Evolutionary conservation across 352 stramenopile species (phyloP), one percentile per base, ranked within the genome.

Genomic region (Stephanocyclus meneghinianus): DNA sequence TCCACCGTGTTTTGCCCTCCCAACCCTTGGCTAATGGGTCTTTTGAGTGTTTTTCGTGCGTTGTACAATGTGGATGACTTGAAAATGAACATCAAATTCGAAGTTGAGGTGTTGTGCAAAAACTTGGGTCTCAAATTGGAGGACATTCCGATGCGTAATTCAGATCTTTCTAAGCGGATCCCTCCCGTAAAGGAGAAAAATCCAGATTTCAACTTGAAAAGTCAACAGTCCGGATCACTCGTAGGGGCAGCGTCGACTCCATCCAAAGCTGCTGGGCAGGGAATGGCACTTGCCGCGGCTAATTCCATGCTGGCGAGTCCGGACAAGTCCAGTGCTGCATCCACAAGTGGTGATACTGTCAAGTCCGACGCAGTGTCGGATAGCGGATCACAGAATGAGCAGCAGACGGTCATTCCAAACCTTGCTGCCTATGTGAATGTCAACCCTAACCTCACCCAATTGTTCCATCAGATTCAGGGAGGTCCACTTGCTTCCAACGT

Each of bases 1-100:
- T 98, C 96, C 29, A 94, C 95, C 76, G 97, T 99, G 47, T 99
- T 99, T 83, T 96, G 96, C 72, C 96, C 96, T 30, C 96, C 97
- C 1, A 99, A 99, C 87, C 97, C 97, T 40, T 99, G 97, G 97
- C 91, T 99, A 16, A 99, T 99, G 96, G 97, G 96, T n/a, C 93
- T 99, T 74, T 95, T 99, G 42, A 92, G 97, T 83, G 95, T 98
- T 8, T 98, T 99, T 89, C 94, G 95, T 47, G 96, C 98, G 67
- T 94, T 99, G 35, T 99, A 99, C 84, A 95, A 98, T 75, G 96
- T 99, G 5, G 94, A 98, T n/a, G 96, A 99, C 75, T 91, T 99
- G 51, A 99, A 99, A 84, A 96, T 99, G 75, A 99, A 99, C 85
- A 96, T 99, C 59, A 99, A 99, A 81, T 99, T 99, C 84, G 97